Evolutionary conservation across 106 monocot genomes (phyloP), one percentile per base, ranked within the genome.

Genomic region (Allium cepa): DNA sequence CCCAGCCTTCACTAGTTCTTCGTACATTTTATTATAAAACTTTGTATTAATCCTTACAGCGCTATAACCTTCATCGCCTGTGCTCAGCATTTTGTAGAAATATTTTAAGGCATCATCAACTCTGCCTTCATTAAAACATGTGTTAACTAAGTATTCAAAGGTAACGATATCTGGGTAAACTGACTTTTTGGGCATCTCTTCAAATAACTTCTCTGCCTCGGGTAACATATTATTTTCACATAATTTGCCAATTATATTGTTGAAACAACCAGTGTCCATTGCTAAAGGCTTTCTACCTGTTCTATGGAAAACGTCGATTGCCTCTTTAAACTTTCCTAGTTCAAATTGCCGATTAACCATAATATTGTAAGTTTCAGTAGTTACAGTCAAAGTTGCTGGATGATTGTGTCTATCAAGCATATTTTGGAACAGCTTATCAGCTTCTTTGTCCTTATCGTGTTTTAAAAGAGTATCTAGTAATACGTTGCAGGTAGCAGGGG

Each of bases 191-290:
- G 71, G 79, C 95, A 96, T 91, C 73, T 84, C 85, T 17, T 88
- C 79, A 64, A 91, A 96, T 69, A 96, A 53, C 68, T 75, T 84
- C 68, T 85, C 80, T 57, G 91, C 95, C 57, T 91, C 85, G 0
- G 69, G 67, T 17, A 84, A 27, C 67, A 85, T n/a, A 17, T 82
- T 79, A 65, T 91, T 79, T 56, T 91, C 81, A 68, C 83, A 79
- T n/a, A 91, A 76, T 56, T 88, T 96, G n/a, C 83, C 87, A 57
- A 96, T 96, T 45, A 96, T 91, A 49, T 96, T 96, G 56, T 91
- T 88, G 62, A 77, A 96, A 74, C 91, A 86, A 8, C 84, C 88
- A 53, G 81, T 84, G 68, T 91, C 95, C 95, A 88, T 96, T 48
- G 72, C 62, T 50, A 78, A 76, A 0, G 92, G 82, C 73, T 99